Evolutionary conservation across 306 rosid genomes (phyloP).

Genomic region (Medicago truncatula): DNA sequence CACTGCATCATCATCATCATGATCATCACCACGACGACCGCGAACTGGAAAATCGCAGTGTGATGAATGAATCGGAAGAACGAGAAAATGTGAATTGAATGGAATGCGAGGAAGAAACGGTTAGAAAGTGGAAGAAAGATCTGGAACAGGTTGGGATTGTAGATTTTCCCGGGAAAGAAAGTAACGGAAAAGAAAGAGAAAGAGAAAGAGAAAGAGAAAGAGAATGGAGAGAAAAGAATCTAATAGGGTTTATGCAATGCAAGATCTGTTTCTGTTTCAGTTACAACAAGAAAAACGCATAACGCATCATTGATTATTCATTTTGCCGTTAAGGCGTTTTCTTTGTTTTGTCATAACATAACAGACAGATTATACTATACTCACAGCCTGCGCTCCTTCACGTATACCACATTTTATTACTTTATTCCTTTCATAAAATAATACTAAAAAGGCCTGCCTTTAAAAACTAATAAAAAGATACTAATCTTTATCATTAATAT

Average conservation of each 20-base stretch:
- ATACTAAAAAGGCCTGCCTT: no score
- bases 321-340: conserved; percentile 39
- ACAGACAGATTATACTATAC: neutral
- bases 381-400: neutral
- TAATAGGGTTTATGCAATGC: conserved; percentile 49
- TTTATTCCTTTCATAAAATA: no score
- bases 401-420: conserved; percentile 10
- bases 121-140: neutral
- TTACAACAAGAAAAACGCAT: conserved; percentile 34
- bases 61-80: conserved; percentile 11
- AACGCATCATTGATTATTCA: neutral
- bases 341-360: neutral
- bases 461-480: no score
- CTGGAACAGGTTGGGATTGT: neutral
- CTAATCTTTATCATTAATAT: no score
- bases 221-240: conserved; percentile 20
- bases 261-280: conserved; percentile 78
- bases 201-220: conserved; percentile 41
- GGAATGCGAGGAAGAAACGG: conserved; percentile 37
- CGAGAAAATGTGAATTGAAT: neutral
- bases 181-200: conserved; percentile 33
- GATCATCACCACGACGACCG: neutral
- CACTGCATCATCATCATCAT: conserved; percentile 29
- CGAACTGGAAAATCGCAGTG: conserved; percentile 32
- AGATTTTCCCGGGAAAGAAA: conserved; percentile 45